Base-by-base conservation (phyloP, 768 basidiomycete species). In the Megacollybia marginata region DNA sequence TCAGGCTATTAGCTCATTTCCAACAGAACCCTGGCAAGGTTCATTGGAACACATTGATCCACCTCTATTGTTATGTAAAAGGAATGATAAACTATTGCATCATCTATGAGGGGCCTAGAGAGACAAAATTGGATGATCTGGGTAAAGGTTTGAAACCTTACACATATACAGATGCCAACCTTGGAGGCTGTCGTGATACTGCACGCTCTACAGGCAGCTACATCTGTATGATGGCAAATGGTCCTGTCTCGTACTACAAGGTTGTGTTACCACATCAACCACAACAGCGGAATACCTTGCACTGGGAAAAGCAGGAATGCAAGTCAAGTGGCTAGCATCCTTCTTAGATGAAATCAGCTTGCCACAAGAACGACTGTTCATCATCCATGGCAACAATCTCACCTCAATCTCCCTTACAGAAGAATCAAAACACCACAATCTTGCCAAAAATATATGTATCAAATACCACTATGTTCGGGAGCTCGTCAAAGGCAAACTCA, bases 331-430 rank as follows among this genome's bases (percentile, higher is more conserved):
- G 47, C 7, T 48, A 19, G 38, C 28, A 1, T 50, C 42, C 11
- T 54, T 54, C 40, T 15, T 58, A 0, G 18, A 31, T 4, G 54
- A 57, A 32, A 53, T 55, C 16, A 31, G 35, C 11, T 23, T 58
- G 18, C 40, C 38, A 13, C 53, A 51, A 23, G 44, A 46, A 3
- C 23, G 35, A 0, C 52, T 52, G 5, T 13, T 46, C n/a, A 3
- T 23, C 5, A 16, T 57, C 1, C 49, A 47, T 38, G 52, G 54
- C 43, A 63, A 69, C 51, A 69, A 69, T 48, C 54, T 60, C n/a
- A 57, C 58, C 8, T 53, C 68, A 1, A 54, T 61, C 19, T 43
- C 38, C 35, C 49, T 57, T 9, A 50, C 56, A 1, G 36, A 55
- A 32, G 51, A 44, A 23, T 49, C 50, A 1, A 49, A 51, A 20